phyloP scores from a whole-genome alignment of 768 basidiomycete species.

The Hemileccinum impolitum region DNA sequence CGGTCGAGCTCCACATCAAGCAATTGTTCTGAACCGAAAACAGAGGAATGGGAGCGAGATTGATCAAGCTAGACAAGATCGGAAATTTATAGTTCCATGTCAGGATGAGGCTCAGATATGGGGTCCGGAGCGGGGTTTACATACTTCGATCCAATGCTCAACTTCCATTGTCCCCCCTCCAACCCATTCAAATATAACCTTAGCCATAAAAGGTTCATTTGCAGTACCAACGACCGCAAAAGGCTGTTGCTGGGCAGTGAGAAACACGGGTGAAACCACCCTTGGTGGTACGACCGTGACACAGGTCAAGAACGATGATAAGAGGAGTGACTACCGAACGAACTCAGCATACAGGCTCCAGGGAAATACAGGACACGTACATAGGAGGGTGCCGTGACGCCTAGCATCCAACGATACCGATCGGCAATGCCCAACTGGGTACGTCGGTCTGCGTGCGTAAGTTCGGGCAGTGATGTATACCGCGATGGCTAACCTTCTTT shows the following conservation, averaged over 20 bases:
- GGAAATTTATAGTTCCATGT: not conserved
- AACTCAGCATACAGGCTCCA: not conserved
- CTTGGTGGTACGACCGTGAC: constrained; percentile 38
- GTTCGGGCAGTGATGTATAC: not conserved
- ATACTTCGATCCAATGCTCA: constrained; percentile 53
- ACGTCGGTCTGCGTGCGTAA: constrained; percentile 33
- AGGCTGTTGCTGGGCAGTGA: constrained; percentile 35
- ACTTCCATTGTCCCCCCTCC: constrained; percentile 43
- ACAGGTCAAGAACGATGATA: constrained; percentile 34
- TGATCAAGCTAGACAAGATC: constrained; percentile 40
- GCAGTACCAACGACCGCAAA: constrained; percentile 41
- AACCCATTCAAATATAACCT: constrained; percentile 39
- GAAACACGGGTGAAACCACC: constrained; percentile 27
- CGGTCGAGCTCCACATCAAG: constrained; percentile 49
- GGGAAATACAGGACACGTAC: constrained; percentile 29
- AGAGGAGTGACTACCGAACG: constrained; percentile 23
- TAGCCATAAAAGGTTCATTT: constrained; percentile 44
- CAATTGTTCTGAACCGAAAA: constrained; percentile 47
- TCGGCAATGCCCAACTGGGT: constrained; percentile 23
- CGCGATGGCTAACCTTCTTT: constrained; percentile 32
- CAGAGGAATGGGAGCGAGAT: constrained; percentile 33
- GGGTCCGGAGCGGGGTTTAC: constrained; percentile 8
- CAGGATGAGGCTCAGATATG: not conserved
- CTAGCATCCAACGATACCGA: constrained; percentile 47
- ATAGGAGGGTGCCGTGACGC: constrained; percentile 45